Conservation (phyloP, 2,329 filamentous ascomycete genomes). For the Nectriaceae sp. region DNA sequence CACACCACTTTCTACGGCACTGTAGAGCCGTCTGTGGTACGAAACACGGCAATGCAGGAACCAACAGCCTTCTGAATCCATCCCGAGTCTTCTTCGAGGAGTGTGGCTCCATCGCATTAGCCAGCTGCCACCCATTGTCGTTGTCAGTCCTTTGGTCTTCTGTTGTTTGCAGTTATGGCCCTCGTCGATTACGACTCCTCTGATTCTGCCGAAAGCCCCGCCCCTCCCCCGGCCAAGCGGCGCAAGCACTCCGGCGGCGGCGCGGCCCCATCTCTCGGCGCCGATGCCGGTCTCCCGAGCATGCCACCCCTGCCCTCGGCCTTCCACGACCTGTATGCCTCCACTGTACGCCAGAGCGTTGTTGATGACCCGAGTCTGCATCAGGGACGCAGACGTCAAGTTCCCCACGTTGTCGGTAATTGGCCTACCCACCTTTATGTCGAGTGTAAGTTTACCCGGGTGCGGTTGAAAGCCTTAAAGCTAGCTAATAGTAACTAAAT, state of each 20-base stretch:
- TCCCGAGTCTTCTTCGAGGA: background rate
- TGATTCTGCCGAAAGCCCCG: conserved; percentile 23
- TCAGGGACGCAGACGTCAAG: conserved; percentile 77
- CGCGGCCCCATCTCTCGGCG: conserved; percentile 1
- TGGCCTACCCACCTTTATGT: conserved; percentile 94
- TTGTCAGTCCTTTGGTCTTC: too few species aligned
- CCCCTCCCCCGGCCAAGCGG: conserved; percentile 35
- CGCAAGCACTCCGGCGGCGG: conserved; percentile 30
- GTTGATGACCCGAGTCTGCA: conserved; percentile 84
- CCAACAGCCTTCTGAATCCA: background rate
- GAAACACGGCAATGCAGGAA: too few species aligned
- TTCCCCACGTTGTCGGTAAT: conserved; percentile 82
- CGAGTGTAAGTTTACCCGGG: conserved; percentile 79
- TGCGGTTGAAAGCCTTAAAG: too few species aligned
- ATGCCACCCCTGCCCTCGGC: conserved; percentile 75
- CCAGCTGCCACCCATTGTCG: too few species aligned
- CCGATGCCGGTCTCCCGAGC: conserved; percentile 15
- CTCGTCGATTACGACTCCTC: conserved; percentile 62
- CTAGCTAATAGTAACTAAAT: conserved; percentile 4
- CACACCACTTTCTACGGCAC: too few species aligned
- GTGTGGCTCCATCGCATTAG: too few species aligned
- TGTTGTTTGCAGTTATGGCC: too few species aligned
- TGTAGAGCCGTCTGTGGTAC: too few species aligned
- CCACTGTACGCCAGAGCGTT: conserved; percentile 74
- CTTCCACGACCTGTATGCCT: conserved; percentile 90